Base-by-base conservation (phyloP, 2,329 filamentous ascomycete genomes). In the Aspergillus sojae region DNA sequence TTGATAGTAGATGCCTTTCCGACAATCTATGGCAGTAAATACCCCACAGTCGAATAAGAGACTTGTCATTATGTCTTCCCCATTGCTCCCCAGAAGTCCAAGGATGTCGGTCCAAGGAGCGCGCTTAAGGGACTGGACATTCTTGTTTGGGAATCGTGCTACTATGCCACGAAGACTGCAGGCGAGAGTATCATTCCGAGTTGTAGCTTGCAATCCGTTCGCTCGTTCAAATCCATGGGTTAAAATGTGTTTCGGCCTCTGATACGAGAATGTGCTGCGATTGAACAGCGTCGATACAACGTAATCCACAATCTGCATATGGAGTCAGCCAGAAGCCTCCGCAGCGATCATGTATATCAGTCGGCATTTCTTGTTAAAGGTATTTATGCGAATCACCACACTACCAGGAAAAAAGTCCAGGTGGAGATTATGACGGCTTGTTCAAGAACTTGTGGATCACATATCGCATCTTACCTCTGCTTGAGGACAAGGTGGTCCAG, bases 11-110 rank as follows among this genome's bases (percentile, higher is more conserved):
- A 92, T 93, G 2, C 86, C 86, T 60, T 79, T 82, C 12, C 86
- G 85, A 28, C 81, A 81, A 45, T 86, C 79, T 12, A 96, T 77
- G 4, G 85, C 79, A 14, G 86, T 71, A 72, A 95, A 99, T 6
- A 98, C 80, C 7, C 91, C 90, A 75, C 89, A 92, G 65, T 95
- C 88, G 2, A 94, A 77, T 5, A 98, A 82, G 62, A 97, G 80
- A 68, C 91, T 85, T 58, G 92, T 84, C 86, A 97, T 92, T 64
- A 94, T 88, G 28, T 83, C 83, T 65, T 96, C 91, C 3, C 92
- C 92, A 55, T 88, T 87, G 64, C 84, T 85, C 0, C 94, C 95
- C 12, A 98, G 79, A 5, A 97, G 79, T 30, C 84, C 82, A 21
- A 96, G 85, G 12, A 97, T 74, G 62, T 90, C 85, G 14, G 89